Base-by-base conservation (phyloP, 306 rosid species). In the Elaeagnus macrophylla region DNA sequence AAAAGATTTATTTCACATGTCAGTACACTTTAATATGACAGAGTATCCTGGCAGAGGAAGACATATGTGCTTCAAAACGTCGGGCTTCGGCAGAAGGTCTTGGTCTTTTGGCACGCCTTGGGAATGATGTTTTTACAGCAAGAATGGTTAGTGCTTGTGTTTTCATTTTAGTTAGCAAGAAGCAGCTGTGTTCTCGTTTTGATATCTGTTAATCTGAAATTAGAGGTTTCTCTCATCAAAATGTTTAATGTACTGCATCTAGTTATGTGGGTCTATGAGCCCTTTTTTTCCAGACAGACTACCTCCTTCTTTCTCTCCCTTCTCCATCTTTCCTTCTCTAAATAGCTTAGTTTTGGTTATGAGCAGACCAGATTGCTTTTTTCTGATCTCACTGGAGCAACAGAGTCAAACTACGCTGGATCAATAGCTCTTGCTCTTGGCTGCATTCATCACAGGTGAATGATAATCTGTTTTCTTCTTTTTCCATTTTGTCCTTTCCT, bases 381-480 rank as follows among this genome's bases (percentile, higher is more conserved):
- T 40, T 81, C 84, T 51, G 96, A 91, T 66, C 84, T 91, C 69
- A 82, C 72, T 65, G 95, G 84, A 42, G 86, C 74, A 55, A 69
- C 76, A 2, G 96, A 82, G 72, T 61, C 86, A 60, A 66, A 75
- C 77, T 82, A 80, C 71, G 80, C 93, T 12, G 97, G 95, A 67
- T 86, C 97, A 58, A 73, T 91, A 74, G 91, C 95, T 67, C 75
- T 91, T 47, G 85, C 96, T 51, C 91, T 91, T 69, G 97, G 97
- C 52, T 91, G 97, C 77, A 87, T 91, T 71, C 96, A 91, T 67
- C 85, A 88, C 84, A 84, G 97, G 97, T 91, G 67, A 65, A 20
- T 53, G 66, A 56, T 70, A 25, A 51, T 37, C 47, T 40, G 50
- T 61, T 60, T 59, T 8, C 54, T 56, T 53, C 39, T 42, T 37